Percentiles rank a stretch among this genome's conserved stretches.
Evolutionary conservation across 495 filamentous ascomycete genomes (phyloP).

Genomic region (Margaritispora aquatica): DNA sequence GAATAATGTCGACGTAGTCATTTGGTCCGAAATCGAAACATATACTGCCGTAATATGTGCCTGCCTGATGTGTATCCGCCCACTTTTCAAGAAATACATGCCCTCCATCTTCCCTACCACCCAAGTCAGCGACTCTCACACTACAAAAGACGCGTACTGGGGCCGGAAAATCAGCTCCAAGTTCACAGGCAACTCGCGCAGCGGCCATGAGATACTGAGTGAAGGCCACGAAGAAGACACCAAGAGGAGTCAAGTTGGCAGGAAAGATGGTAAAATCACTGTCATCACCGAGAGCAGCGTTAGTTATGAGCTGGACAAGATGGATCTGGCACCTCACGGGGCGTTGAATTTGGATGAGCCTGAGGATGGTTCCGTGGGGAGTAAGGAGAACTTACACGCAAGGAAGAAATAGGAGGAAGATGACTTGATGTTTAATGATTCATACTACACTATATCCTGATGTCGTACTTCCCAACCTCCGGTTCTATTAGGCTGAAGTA

Average conservation of each 20-base stretch:
- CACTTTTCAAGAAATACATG: conserved; percentile 20
- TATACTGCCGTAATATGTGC: conserved; percentile 42
- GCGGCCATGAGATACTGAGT: not conserved
- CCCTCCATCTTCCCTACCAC: conserved; percentile 9
- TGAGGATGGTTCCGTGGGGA: not conserved
- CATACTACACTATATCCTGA: not conserved
- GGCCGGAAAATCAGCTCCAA: not conserved
- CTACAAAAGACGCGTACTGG: not conserved
- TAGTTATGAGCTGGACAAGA: not conserved
- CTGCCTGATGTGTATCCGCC: conserved; percentile 31
- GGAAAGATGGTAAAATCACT: not conserved
- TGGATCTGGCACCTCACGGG: not conserved
- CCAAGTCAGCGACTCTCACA: not conserved
- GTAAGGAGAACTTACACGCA: not conserved
- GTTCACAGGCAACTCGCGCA: not conserved
- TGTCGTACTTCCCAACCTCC: not conserved
- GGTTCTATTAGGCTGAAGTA: not conserved
- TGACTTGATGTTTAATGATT: not conserved
- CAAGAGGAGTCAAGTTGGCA: not conserved
- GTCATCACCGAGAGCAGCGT: not conserved
- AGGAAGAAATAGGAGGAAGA: not conserved
- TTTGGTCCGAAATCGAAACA: conserved; percentile 43
- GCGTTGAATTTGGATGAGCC: not conserved
- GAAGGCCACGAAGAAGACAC: not conserved
- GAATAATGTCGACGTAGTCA: conserved; percentile 35